phyloP scores from a whole-genome alignment of 805 yeast genomes.

The Wickerhamomyces silvicola region DNA sequence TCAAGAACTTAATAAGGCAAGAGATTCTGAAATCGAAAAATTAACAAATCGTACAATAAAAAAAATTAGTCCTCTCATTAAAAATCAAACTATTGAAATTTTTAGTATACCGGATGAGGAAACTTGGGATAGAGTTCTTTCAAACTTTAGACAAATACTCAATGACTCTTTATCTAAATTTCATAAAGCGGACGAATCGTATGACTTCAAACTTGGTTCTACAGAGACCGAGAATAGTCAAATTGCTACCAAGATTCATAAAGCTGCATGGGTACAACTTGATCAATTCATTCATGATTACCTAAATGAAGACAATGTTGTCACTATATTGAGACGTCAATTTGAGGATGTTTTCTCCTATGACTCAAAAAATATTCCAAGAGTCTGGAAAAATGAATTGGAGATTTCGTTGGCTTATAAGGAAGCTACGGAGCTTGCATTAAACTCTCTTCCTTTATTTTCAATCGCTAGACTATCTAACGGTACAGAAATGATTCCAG shows the following conservation, averaged over 20 bases:
- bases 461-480: constrained; percentile 43
- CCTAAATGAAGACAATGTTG: constrained; percentile 58
- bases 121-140: constrained; percentile 57
- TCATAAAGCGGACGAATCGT: constrained; percentile 21
- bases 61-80: constrained; percentile 39
- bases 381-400: constrained; percentile 65
- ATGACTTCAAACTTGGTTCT: constrained; percentile 66
- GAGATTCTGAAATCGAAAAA: constrained; percentile 19
- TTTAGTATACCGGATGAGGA: constrained; percentile 43
- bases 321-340: constrained; percentile 61
- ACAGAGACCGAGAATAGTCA: constrained; percentile 33
- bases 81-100: constrained; percentile 42
- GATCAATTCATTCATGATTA: constrained; percentile 53
- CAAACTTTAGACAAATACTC: constrained; percentile 34
- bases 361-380: constrained; percentile 77
- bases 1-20: constrained; percentile 20
- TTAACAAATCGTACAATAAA: constrained; percentile 40
- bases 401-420: constrained; percentile 67
- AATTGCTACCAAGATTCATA: constrained; percentile 38
- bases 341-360: constrained; percentile 83
- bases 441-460: constrained; percentile 51
- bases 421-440: constrained; percentile 52
- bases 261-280: constrained; percentile 60
- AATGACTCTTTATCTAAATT: constrained; percentile 26
- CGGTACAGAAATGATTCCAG: constrained; percentile 56